phyloP scores from a whole-genome alignment of 495 filamentous ascomycete species.

The Aspergillus sparsus region DNA sequence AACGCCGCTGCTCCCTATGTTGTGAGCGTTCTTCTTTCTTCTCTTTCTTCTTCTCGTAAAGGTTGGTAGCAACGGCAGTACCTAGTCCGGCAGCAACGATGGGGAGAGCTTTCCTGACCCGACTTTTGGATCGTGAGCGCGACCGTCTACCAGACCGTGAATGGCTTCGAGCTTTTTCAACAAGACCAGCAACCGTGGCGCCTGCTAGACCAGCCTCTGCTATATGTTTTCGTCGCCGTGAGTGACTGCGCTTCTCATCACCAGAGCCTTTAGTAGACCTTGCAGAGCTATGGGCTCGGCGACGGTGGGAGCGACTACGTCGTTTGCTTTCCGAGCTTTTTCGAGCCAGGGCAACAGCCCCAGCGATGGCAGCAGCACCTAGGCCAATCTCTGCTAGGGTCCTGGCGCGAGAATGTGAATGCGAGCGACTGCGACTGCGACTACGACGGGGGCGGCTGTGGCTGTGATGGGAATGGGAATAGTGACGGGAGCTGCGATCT shows the following conservation, averaged over 20 bases:
- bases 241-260: constrained; percentile 54
- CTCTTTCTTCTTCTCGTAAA: constrained; percentile 77
- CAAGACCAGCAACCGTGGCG: constrained; percentile 74
- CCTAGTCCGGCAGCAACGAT: constrained; percentile 76
- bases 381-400: constrained; percentile 72
- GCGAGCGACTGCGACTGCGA: constrained; percentile 54
- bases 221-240: constrained; percentile 64
- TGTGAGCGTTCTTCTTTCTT: constrained; percentile 58
- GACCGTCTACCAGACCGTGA: constrained; percentile 60
- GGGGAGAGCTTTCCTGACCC: constrained; percentile 59
- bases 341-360: constrained; percentile 74
- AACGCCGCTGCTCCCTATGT: constrained; percentile 51
- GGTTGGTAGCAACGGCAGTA: constrained; percentile 73
- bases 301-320: constrained; percentile 68
- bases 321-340: constrained; percentile 66
- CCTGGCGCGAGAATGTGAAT: constrained; percentile 56
- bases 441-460: constrained; percentile 34
- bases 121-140: constrained; percentile 58
- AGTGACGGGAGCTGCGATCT: constrained; percentile 42
- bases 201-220: constrained; percentile 78
- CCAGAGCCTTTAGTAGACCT: constrained; percentile 35
- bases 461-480: constrained; percentile 41
- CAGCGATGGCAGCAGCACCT: constrained; percentile 79
- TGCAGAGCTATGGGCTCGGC: constrained; percentile 54
- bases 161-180: constrained; percentile 72